These are phyloP conservation scores for Trifolium repens DNA, from an alignment of 306 rosid species.

Conservation along the genomic window DNA sequence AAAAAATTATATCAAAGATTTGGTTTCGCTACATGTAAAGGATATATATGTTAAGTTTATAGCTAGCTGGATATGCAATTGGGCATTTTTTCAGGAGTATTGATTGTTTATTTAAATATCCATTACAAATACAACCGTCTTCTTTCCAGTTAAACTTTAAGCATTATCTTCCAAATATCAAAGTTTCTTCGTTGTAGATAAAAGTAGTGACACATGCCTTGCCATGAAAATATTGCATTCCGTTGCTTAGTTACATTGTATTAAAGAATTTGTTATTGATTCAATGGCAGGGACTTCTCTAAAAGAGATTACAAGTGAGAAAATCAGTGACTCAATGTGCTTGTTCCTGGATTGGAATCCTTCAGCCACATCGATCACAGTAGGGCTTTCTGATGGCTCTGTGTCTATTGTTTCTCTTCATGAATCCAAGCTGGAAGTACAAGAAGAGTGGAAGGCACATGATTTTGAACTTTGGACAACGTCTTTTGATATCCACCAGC, in stretches of 20 bases:
- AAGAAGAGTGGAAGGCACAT: constrained; percentile 82
- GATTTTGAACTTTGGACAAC: constrained; percentile 93
- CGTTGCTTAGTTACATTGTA: constrained; percentile 5
- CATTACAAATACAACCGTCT: not conserved
- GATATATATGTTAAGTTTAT: not conserved
- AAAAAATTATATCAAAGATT: not conserved
- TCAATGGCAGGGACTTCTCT: constrained; percentile 56
- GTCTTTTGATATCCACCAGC: constrained; percentile 75
- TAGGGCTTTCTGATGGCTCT: constrained; percentile 84
- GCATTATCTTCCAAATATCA: constrained; percentile 1
- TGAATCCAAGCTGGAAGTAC: constrained; percentile 66
- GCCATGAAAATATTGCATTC: constrained; percentile 6
- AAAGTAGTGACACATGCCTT: not conserved
- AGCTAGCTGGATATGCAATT: constrained; percentile 22
- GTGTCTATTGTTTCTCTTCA: constrained; percentile 61
- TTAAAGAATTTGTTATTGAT: constrained; percentile 28
- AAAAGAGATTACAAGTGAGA: constrained; percentile 59
- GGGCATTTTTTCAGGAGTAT: constrained; percentile 1
- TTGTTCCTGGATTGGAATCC: constrained; percentile 84
- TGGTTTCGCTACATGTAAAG: constrained; percentile 22
- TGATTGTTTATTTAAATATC: not conserved
- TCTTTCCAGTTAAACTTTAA: not conserved
- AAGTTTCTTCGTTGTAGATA: constrained; percentile 13
- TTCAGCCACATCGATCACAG: constrained; percentile 67
- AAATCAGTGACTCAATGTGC: constrained; percentile 76